phyloP scores from a whole-genome alignment of 257 asterid species.

The Nemophila menziesii region DNA sequence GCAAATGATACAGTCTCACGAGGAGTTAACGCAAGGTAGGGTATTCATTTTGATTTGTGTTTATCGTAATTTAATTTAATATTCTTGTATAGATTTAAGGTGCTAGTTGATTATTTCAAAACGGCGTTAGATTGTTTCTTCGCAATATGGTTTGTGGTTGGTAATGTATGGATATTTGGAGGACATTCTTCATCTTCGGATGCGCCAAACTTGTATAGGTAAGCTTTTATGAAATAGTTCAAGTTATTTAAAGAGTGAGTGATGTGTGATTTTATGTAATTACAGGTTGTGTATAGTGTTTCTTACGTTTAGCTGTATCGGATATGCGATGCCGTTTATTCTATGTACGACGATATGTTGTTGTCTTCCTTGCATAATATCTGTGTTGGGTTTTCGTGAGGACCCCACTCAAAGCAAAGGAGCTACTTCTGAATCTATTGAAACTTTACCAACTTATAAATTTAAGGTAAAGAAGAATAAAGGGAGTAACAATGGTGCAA shows the following conservation, averaged over 20 bases:
- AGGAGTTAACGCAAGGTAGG: no score
- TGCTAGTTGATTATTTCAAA: slow-evolving; percentile 25
- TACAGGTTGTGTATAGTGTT: slow-evolving; percentile 37
- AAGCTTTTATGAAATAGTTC: background rate
- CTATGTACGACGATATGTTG: slow-evolving; percentile 39
- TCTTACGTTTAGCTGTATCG: slow-evolving; percentile 39
- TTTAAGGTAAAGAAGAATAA: slow-evolving; percentile 20
- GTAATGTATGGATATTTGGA: slow-evolving; percentile 41
- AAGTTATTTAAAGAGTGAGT: background rate
- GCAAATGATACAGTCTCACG: no score
- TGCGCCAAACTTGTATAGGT: slow-evolving; percentile 42
- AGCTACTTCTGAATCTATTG: slow-evolving; percentile 31
- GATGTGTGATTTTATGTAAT: background rate
- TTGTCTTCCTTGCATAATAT: slow-evolving; percentile 39
- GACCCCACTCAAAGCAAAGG: slow-evolving; percentile 30
- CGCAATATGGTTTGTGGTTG: slow-evolving; percentile 39
- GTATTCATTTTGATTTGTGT: no score
- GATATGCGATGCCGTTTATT: slow-evolving; percentile 46
- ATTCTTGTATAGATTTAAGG: slow-evolving; percentile 12
- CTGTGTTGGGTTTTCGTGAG: slow-evolving; percentile 30
- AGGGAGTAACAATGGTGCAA: slow-evolving; percentile 15
- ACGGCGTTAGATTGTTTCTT: slow-evolving; percentile 40
- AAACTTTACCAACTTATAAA: slow-evolving; percentile 32
- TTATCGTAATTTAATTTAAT: no score
- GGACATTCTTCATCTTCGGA: slow-evolving; percentile 38